A percentile compares a stretch with the other conserved stretches of the same genome.
Evolutionary conservation across 2,329 filamentous ascomycete genomes (phyloP).

Genomic region (Chrysoporthe cubensis): DNA sequence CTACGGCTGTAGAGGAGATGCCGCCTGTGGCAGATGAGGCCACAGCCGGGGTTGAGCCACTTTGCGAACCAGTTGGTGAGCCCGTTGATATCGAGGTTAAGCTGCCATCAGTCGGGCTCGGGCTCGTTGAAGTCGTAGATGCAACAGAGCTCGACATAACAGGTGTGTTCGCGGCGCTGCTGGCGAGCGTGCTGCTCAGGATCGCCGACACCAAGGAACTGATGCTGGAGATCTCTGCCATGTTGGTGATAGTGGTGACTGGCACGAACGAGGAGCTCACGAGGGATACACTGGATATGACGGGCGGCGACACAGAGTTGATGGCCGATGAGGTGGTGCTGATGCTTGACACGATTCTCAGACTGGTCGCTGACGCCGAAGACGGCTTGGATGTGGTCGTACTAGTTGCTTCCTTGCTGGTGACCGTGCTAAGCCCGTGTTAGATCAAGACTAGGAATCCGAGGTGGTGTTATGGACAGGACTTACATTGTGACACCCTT

Average conservation of each 20-base stretch:
- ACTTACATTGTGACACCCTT: slow-evolving; percentile 13
- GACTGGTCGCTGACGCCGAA: neutral
- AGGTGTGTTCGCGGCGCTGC: neutral
- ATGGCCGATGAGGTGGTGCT: neutral
- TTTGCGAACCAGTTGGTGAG: no score
- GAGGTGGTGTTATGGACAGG: neutral
- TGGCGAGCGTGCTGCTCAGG: neutral
- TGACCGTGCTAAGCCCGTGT: slow-evolving; percentile 5
- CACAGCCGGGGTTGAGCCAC: no score
- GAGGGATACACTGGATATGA: slow-evolving; percentile 12
- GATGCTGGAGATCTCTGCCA: slow-evolving; percentile 13
- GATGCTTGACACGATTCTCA: slow-evolving; percentile 10
- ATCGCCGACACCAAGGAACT: slow-evolving; percentile 7
- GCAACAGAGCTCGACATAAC: no score
- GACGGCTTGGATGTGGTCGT: neutral
- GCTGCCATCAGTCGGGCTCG: no score
- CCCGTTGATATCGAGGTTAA: no score
- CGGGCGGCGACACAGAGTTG: slow-evolving; percentile 2
- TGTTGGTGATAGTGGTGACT: slow-evolving; percentile 17
- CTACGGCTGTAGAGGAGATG: no score
- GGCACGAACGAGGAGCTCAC: slow-evolving; percentile 23
- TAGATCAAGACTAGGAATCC: neutral
- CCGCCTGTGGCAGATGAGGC: neutral
- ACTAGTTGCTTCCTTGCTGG: neutral
- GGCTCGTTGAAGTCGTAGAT: no score